Base-by-base conservation (phyloP, 768 basidiomycete species). In the Xanthoconium purpureum region DNA sequence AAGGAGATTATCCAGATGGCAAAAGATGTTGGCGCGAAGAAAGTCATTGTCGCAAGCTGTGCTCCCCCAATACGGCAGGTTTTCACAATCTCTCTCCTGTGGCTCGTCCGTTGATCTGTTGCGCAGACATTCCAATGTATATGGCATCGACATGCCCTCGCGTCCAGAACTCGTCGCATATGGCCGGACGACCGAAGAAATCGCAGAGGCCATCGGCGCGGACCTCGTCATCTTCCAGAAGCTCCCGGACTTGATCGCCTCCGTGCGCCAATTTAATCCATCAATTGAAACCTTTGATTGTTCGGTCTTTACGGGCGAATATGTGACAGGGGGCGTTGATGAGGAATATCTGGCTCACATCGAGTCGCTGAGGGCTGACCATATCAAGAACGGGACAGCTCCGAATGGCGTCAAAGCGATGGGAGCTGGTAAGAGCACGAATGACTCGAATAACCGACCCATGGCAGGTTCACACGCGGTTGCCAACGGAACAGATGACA, bases 1-100 rank as follows among this genome's bases (percentile, higher is more conserved):
- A 96, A 92, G 69, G 97, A 99, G 71, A 99, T 99, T 59, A 83
- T 99, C 28, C 95, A 98, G 70, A 98, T 99, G 95, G 97, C 96
- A 18, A 95, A 95, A 69, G 97, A 99, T 66, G 97, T 97, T 15
- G 97, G 97, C 15, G 96, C 97, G 17, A 94, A 89, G 73, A 91
- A 89, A 63, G 93, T 99, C 65, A 88, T 98, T 59, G 86, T 98
- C 45, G 97, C 97, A 1, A 96, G 94, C 48, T 98, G 97, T 67
- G 93, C 97, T 9, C 97, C 97, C 7, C 93, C 97, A 1, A 98
- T 99, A 64, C 84, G 95, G 84, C 91, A 58, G 40, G 78, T 63
- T 13, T 20, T 32, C 2, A 8, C 17, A 4, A 4, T 49, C 49
- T 6, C 14, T 38, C 17, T 32, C 32, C 12, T 20, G 46, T 39